Evolutionary conservation across 805 yeast species (phyloP).

Genomic region (Dipodascus geniculatus): DNA sequence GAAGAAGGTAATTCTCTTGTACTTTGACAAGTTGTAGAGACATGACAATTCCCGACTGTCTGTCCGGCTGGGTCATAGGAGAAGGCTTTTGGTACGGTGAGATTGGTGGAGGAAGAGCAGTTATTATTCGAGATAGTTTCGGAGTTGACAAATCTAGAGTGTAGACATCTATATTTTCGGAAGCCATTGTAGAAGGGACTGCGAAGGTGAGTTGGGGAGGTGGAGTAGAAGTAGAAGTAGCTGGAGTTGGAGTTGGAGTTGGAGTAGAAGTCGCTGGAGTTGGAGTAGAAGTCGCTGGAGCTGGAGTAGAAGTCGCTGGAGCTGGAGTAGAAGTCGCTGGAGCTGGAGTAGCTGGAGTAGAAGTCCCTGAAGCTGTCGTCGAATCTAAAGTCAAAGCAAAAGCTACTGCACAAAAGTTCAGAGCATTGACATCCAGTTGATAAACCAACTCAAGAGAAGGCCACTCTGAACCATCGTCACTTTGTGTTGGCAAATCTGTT

Average conservation of each 20-base stretch:
- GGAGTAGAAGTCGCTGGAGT: too few species aligned
- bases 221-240: too few species aligned
- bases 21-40: slow-evolving; percentile 29
- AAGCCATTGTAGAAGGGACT: slow-evolving; percentile 53
- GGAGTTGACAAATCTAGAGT: slow-evolving; percentile 1
- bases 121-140: neutral
- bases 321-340: too few species aligned
- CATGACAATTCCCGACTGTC: slow-evolving; percentile 53
- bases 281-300: too few species aligned
- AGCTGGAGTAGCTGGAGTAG: too few species aligned
- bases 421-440: slow-evolving; percentile 56
- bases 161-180: slow-evolving; percentile 49
- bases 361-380: too few species aligned
- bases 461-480: slow-evolving; percentile 15
- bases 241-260: too few species aligned
- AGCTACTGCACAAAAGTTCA: slow-evolving; percentile 62
- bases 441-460: slow-evolving; percentile 27
- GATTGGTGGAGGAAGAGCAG: neutral
- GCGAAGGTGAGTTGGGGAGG: slow-evolving; percentile 27
- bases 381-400: too few species aligned
- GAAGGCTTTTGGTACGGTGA: neutral
- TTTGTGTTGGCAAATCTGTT: slow-evolving; percentile 18
- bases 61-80: slow-evolving; percentile 3
- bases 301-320: too few species aligned
- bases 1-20: slow-evolving; percentile 8